Percentiles rank a stretch among this genome's conserved stretches.
Evolutionary conservation across 192 early-diverging fungal genomes (phyloP).

Genomic region (Paraglomus brasilianum): DNA sequence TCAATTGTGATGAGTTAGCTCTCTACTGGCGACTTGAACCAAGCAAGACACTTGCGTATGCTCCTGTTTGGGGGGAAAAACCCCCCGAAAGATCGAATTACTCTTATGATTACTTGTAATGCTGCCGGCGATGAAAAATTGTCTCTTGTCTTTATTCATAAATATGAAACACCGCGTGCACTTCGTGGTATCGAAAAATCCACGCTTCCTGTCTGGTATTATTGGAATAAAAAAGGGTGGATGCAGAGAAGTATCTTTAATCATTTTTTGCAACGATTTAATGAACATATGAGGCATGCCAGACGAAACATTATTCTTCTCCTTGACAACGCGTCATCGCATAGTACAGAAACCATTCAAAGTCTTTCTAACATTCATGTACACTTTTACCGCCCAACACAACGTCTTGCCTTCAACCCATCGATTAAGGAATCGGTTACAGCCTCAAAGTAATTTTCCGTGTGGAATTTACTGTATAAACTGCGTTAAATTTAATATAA

Average conservation of each 20-base stretch:
- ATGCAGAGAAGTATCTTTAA: not conserved
- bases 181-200: not conserved
- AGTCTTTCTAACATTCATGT: conserved; percentile 19
- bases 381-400: conserved; percentile 18
- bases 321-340: not conserved
- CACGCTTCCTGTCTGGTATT: conserved; percentile 6
- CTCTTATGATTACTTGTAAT: conserved; percentile 8
- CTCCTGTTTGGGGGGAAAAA: not conserved
- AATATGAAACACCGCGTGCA: conserved; percentile 4
- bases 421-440: conserved; percentile 4
- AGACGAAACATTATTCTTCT: not conserved
- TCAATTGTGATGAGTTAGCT: conserved; percentile 12
- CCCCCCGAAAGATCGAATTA: conserved; percentile 1
- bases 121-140: not conserved
- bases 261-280: not conserved
- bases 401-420: conserved; percentile 15
- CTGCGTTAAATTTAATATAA: not conserved
- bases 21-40: conserved; percentile 13
- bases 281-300: conserved; percentile 9
- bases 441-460: conserved; percentile 12
- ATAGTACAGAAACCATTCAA: not conserved
- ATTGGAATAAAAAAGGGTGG: conserved; percentile 14
- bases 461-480: not conserved
- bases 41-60: not conserved
- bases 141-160: not conserved